Evolutionary conservation across 768 basidiomycete species (phyloP), one percentile per base, ranked within the genome.

Genomic region (Gloeopeniophorella convolvens): DNA sequence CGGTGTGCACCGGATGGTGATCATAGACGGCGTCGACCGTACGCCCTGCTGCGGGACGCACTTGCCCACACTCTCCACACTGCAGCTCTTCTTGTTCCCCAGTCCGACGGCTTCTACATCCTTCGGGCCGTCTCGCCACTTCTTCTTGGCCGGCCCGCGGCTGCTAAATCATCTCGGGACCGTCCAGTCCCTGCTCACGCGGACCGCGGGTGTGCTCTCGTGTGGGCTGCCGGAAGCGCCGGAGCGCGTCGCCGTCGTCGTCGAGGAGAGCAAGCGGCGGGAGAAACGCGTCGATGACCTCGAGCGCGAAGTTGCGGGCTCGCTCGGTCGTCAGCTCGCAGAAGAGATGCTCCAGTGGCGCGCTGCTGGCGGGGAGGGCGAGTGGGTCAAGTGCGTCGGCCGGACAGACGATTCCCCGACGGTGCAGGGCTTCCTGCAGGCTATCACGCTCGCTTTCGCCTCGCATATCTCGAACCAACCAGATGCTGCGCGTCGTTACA

Each of bases 11-110:
- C 73, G 92, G n/a, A 80, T 86, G 9, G 79, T 93, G 27, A 73
- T 85, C 23, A 94, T 96, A 45, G 86, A 91, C 44, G 82, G 81
- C 11, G 71, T 91, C 4, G 91, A 93, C 64, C 75, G 83, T 34
- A 88, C 83, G 63, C 85, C 85, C 81, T 89, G 89, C 65, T 87
- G 85, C 48, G 85, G 88, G 10, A 89, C 91, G 13, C 93, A 96
- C 64, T 74, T 85, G 45, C 86, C 90, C 5, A 80, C 80, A 45
- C 74, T 93, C 42, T 74, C 83, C 55, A 81, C 83, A 59, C 74
- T 87, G 26, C 80, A 87, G 59, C 68, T 89, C 44, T 83, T 88
- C 70, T 65, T 89, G 36, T 64, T 85, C 35, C 80, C 85, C 20
- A 74, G 79, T 1, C 69, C 85, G 23, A 71, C 83, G 32, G 76